Base-by-base conservation (phyloP, 23 red algal species). In the Gracilaria domingensis region DNA sequence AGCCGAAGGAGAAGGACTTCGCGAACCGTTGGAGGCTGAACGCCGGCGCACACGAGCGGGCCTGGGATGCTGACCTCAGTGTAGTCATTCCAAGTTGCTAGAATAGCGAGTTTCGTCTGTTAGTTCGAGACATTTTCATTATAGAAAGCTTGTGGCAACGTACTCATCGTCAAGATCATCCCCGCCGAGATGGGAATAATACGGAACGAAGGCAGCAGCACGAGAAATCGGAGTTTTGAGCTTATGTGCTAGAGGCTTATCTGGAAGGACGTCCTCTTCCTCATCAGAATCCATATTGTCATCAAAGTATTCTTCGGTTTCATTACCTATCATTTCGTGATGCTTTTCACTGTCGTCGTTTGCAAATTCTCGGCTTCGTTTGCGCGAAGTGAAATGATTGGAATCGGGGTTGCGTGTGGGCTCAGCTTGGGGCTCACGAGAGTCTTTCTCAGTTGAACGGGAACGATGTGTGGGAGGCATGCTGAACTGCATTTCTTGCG, bases 121-220 rank as follows among this genome's bases (percentile, higher is more conserved):
- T 69, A 37, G 64, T 69, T 32, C 0, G 12, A 17, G 28, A 36
- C 3, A 24, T 20, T 18, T 32, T 34, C 16, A 32, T 37, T 37
- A 69, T 20, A 36, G 7, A 36, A 50, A 50, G 23, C 38, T 77
- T 39, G 26, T 34, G 40, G 45, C 9, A 23, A 87, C 84, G n/a
- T 74, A 87, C 84, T 70, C 48, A 56, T 87, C 84, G 37, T 87
- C 84, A 75, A 87, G 69, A 71, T 87, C 84, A 39, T 48, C 44
- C 20, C 67, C 67, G 1, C 64, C 65, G 29, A 87, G 65, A 66
- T 87, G 84, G 12, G 84, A 20, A 69, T 87, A 87, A 87, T 60
- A 87, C 67, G 84, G 84, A 38, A 87, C 67, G 69, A 87, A 87
- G 17, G 69, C 47, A 24, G 16, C 67, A 18, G 72, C n/a, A 2